Evolutionary conservation across 2,329 filamentous ascomycete genomes (phyloP).

Genomic region (Teratosphaeria nubilosa): DNA sequence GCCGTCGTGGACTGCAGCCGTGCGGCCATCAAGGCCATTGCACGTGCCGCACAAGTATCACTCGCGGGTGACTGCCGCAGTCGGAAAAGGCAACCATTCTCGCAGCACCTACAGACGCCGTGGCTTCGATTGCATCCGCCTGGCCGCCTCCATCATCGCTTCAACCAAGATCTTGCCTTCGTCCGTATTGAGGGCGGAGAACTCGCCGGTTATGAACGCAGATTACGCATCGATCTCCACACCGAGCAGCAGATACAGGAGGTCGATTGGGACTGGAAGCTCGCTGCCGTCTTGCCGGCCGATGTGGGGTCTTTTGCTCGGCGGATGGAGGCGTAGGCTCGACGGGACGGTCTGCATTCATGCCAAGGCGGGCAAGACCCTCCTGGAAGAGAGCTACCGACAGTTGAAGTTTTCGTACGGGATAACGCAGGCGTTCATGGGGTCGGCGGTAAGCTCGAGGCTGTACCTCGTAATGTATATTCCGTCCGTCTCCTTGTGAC

Average conservation of each 20-base stretch:
- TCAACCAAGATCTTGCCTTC: background rate
- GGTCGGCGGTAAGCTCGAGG: too few relatives aligned
- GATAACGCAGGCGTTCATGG: too few relatives aligned
- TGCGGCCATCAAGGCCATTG: too few relatives aligned
- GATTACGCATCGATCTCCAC: background rate
- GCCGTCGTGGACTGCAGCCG: too few relatives aligned
- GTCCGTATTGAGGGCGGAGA: background rate
- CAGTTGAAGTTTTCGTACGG: too few relatives aligned
- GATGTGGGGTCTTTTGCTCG: too few relatives aligned
- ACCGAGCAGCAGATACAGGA: background rate
- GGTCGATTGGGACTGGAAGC: background rate
- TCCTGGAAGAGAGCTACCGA: too few relatives aligned
- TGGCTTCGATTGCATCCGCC: background rate
- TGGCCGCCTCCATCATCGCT: background rate
- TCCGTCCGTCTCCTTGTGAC: too few relatives aligned
- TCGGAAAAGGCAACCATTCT: background rate
- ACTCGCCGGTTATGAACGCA: background rate
- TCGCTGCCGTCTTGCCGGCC: background rate
- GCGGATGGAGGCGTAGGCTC: too few relatives aligned
- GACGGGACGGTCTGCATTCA: too few relatives aligned
- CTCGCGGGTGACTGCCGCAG: background rate
- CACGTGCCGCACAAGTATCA: background rate
- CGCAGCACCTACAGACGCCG: background rate
- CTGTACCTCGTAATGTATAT: too few relatives aligned
- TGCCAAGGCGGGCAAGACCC: too few relatives aligned